phyloP scores from a whole-genome alignment of 352 stramenopile species.

The Globisporangium canariense region DNA sequence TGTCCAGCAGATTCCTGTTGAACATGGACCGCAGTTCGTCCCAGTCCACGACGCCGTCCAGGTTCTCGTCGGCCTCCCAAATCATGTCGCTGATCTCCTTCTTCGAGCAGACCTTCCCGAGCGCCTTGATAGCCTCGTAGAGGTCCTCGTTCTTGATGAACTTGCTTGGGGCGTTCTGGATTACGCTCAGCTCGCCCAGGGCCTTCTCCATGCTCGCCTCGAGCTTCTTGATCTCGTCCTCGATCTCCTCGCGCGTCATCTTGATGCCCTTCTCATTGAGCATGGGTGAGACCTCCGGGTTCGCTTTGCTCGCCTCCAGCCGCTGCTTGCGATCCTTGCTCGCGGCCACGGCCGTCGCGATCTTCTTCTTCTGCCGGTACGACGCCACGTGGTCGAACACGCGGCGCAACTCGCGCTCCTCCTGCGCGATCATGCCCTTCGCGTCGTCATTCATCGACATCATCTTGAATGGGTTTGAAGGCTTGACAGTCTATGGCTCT shows the following conservation, averaged over 20 bases:
- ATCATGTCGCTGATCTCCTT: slow-evolving; percentile 98
- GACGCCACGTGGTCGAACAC: slow-evolving; percentile 94
- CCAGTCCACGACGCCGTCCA: slow-evolving; percentile 94
- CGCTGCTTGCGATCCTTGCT: slow-evolving; percentile 58
- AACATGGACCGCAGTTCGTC: slow-evolving; percentile 96
- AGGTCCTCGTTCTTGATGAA: slow-evolving; percentile 92
- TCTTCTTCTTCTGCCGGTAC: slow-evolving; percentile 87
- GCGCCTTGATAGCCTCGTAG: slow-evolving; percentile 90
- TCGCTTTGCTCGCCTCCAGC: slow-evolving; percentile 56
- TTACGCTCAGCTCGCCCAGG: slow-evolving; percentile 34
- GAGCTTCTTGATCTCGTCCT: slow-evolving; percentile 66
- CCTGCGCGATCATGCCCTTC: slow-evolving; percentile 91
- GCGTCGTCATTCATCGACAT: slow-evolving; percentile 71
- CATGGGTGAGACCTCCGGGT: slow-evolving; percentile 68
- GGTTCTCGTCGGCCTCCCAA: slow-evolving; percentile 97
- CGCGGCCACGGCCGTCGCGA: slow-evolving; percentile 33
- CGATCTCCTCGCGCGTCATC: slow-evolving; percentile 78
- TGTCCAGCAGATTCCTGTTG: slow-evolving; percentile 95
- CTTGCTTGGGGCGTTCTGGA: slow-evolving; percentile 58
- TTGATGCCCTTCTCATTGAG: slow-evolving; percentile 76
- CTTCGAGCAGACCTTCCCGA: slow-evolving; percentile 91
- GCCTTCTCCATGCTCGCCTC: slow-evolving; percentile 58
- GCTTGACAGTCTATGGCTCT: background rate
- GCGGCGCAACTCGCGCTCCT: slow-evolving; percentile 93
- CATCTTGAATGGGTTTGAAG: slow-evolving; percentile 26